phyloP scores from a whole-genome alignment of 2,329 filamentous ascomycete genomes.

The Metarhizium album region DNA sequence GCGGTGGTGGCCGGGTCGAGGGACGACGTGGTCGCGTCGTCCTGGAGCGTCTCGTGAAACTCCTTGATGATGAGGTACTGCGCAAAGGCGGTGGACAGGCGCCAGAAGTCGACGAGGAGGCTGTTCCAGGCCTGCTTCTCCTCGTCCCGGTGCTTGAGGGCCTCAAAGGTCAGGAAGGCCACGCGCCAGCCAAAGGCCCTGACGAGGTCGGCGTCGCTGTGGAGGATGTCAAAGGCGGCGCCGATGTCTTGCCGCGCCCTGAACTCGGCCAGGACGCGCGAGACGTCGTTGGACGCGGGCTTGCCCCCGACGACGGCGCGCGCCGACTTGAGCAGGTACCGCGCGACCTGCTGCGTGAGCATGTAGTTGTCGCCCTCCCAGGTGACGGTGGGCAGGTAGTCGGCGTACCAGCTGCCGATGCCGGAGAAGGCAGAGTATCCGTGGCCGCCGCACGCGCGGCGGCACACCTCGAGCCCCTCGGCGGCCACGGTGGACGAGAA shows the following conservation, averaged over 20 bases:
- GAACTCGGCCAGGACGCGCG: conserved; percentile 54
- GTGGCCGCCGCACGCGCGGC: conserved; percentile 66
- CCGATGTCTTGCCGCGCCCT: conserved; percentile 56
- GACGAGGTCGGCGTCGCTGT: conserved; percentile 58
- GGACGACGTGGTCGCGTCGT: conserved; percentile 36
- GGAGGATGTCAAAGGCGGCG: conserved; percentile 65
- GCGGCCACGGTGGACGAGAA: conserved; percentile 61
- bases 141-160: conserved; percentile 60
- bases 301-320: conserved; percentile 57
- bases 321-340: conserved; percentile 67
- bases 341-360: conserved; percentile 68
- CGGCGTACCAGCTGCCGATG: conserved; percentile 65
- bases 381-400: conserved; percentile 59
- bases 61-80: conserved; percentile 72
- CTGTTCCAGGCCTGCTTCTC: conserved; percentile 72
- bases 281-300: conserved; percentile 12
- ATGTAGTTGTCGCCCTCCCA: conserved; percentile 80
- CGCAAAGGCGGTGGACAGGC: conserved; percentile 62
- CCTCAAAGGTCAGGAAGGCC: conserved; percentile 64
- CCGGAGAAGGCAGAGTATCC: conserved; percentile 66
- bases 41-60: conserved; percentile 40
- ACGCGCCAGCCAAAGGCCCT: conserved; percentile 67
- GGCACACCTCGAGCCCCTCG: conserved; percentile 64
- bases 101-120: conserved; percentile 68
- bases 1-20: conserved; percentile 46